Evolutionary conservation across 495 filamentous ascomycete genomes (phyloP), one percentile per base, ranked within the genome.

Genomic region (Aspergillus haitiensis): DNA sequence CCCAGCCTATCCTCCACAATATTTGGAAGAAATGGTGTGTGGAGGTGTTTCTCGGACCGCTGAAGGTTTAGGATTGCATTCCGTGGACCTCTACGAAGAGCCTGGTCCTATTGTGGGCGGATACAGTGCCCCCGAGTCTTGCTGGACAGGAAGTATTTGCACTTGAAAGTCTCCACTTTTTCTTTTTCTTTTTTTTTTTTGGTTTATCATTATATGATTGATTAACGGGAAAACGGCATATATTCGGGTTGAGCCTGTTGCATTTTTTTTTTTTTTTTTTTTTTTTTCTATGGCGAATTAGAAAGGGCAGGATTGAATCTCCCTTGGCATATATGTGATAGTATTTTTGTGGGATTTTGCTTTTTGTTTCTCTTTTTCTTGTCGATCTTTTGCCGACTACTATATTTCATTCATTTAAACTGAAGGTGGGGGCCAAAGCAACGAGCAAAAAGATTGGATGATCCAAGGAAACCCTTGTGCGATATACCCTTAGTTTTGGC

Each of bases 71-170:
- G 69, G 67, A 6, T 57, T 78, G 18, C 72, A 73, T 27, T 34
- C 58, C 48, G 61, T 77, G 65, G 67, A 70, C 7, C 56, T 75
- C 1, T 74, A 76, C 56, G 62, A 70, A 3, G 72, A 73, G 13
- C 55, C 70, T 48, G 68, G 70, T n/a, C 54, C 65, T 0, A 63
- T 72, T 13, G 71, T 71, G 15, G 66, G 70, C 44, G 70, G 64
- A 1, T 67, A 72, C 60, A 63, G 65, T 55, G 62, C 67, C 4
- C 62, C 72, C 10, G 72, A 72, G 54, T 54, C 71, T 11, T 64
- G 61, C 47, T 78, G 75, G 75, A 66, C 70, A 36, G 75, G 67
- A 67, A 64, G 54, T 35, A 52, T 62, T 37, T 60, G 55, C 56
- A 56, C 54, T 5, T 59, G 47, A 49, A 10, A 6, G 9, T 36